Base-by-base conservation (phyloP, 2,329 filamentous ascomycete genomes). In the Xylaria digitata region DNA sequence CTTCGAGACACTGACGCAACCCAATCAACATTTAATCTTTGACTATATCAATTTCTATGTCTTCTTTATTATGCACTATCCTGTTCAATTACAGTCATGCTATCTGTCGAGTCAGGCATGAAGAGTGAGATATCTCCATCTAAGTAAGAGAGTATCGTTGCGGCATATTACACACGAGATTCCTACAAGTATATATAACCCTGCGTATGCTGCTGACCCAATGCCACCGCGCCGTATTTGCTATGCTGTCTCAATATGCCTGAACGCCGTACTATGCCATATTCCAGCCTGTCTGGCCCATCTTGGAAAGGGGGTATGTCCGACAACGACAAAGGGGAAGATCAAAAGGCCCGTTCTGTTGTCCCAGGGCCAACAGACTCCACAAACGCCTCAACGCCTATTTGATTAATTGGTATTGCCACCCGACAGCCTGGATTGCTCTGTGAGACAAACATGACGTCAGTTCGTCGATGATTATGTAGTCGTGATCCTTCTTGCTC, bases 221-320 rank as follows among this genome's bases (percentile, higher is more conserved):
- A 58, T 59, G 40, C 30, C 48, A 34, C 65, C 57, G 15, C 54
- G 63, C 68, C 60, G 56, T 61, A 55, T 61, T 61, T 56, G 66
- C 60, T 68, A 70, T 70, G 66, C 68, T 63, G 34, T 60, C 48
- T 52, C 40, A 43, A 48, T 54, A 64, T 61, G 37, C 65, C 68
- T 62, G 37, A 69, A 70, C 68, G 68, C 68, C 68, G 53, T 70
- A 32, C 43, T 55, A 50, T 58, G 21, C 53, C 46, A 45, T 63
- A 59, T 57, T 59, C 61, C 53, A 48, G 55, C 56, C 55, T 49
- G 26, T 54, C 58, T 56, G 54, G 37, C 60, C 43, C 58, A 19
- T 70, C 26, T 54, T 37, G 34, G n/a, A 17, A n/a, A n/a, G 15
- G 50, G 61, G 63, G 63, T 70, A 68, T 70, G 67, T 70, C 61